A percentile compares a stretch with the other conserved stretches of the same genome.
phyloP scores from a whole-genome alignment of 2,329 filamentous ascomycete species.

The Curvularia eragrostidis region DNA sequence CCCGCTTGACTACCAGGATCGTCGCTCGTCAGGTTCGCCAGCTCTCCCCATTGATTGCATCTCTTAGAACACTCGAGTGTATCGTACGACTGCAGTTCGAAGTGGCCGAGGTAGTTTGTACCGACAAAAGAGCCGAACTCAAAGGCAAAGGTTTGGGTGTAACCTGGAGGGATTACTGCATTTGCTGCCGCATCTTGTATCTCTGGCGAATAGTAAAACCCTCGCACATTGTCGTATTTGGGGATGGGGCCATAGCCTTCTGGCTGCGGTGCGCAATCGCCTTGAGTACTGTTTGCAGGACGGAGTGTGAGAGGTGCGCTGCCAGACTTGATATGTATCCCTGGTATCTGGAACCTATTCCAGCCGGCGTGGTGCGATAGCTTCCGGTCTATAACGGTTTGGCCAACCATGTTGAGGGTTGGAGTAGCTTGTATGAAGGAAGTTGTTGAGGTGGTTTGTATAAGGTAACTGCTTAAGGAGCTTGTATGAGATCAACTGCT shows the following conservation, averaged over 20 bases:
- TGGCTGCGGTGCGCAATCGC: not conserved
- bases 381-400: not conserved
- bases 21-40: not conserved
- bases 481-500: too few species aligned
- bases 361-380: not conserved
- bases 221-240: not conserved
- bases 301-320: not conserved
- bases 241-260: not conserved
- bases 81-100: slow-evolving; percentile 6
- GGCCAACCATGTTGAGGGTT: not conserved
- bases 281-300: not conserved
- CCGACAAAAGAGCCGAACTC: slow-evolving; percentile 6
- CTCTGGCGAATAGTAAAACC: slow-evolving; percentile 2
- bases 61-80: not conserved
- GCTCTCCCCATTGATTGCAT: slow-evolving; percentile 1
- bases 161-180: not conserved
- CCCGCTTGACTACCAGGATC: not conserved
- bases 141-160: not conserved
- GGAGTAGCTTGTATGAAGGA: not conserved
- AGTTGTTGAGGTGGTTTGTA: not conserved
- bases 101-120: slow-evolving; percentile 2
- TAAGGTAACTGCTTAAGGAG: too few species aligned
- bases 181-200: not conserved
- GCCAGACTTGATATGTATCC: not conserved
- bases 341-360: not conserved